Conservation (phyloP, 441 rosid species). For the Metrosideros polymorpha region DNA sequence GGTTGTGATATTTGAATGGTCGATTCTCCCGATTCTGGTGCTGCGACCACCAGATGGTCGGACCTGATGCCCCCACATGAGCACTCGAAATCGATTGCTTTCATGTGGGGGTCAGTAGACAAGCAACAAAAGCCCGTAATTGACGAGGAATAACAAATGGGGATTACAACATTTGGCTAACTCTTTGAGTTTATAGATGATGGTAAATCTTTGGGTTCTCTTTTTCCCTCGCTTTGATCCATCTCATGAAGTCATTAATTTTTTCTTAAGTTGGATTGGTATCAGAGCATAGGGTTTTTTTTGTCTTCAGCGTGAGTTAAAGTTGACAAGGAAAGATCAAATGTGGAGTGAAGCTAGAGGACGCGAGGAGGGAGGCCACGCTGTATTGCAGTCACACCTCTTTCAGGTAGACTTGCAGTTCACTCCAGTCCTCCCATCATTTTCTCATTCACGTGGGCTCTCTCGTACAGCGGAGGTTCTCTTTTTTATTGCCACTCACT, state of each 20-base stretch:
- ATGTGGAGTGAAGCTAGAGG: neutral
- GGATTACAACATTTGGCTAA: neutral
- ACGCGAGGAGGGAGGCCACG: neutral
- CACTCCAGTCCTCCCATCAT: neutral
- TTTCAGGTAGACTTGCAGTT: neutral
- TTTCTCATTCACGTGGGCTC: neutral
- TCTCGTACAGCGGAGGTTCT: neutral
- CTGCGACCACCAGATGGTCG: neutral
- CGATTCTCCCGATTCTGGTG: neutral
- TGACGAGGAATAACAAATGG: neutral
- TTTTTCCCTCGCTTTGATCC: neutral
- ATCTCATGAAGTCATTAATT: neutral
- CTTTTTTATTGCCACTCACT: neutral
- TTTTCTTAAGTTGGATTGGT: neutral
- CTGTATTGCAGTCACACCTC: neutral
- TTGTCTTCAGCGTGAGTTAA: neutral
- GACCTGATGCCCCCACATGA: neutral
- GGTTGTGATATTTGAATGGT: neutral
- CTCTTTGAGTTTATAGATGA: neutral
- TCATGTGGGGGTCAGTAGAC: neutral
- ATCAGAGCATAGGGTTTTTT: neutral
- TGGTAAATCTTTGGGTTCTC: neutral
- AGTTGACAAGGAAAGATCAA: neutral
- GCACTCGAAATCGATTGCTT: neutral
- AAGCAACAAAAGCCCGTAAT: neutral